A percentile compares a stretch with the other conserved stretches of the same genome.
phyloP scores from a whole-genome alignment of 345 rosid genomes.

The Eucalyptus shirleyi region DNA sequence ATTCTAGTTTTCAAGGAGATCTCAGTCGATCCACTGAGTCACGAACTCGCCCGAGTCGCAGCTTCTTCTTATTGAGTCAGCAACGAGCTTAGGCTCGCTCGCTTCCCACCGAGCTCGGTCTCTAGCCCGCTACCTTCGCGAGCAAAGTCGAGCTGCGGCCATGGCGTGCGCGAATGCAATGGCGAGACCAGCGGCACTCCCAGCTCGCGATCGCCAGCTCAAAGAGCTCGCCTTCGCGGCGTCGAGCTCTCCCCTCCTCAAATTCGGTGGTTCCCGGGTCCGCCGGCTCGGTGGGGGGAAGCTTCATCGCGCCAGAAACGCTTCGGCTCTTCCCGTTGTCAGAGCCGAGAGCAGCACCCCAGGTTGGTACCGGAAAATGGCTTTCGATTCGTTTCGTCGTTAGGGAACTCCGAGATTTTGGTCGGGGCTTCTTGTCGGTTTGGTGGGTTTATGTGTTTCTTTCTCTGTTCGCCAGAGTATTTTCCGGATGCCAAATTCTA shows the following conservation, averaged over 20 bases:
- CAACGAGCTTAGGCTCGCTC: not conserved
- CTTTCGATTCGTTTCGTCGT: not conserved
- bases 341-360: constrained; percentile 37
- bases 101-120: not conserved
- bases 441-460: not conserved
- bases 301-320: constrained; percentile 4
- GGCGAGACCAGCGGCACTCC: constrained; percentile 2
- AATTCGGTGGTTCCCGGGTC: not conserved
- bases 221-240: constrained; percentile 6
- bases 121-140: not conserved
- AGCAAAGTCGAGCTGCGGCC: not conserved
- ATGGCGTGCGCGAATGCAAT: constrained; percentile 20
- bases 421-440: not conserved
- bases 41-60: not conserved
- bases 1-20: not conserved
- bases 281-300: constrained; percentile 4
- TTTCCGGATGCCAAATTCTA: constrained; percentile 69
- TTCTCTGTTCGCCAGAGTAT: constrained; percentile 13
- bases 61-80: not conserved
- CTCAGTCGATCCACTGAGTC: not conserved
- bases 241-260: constrained; percentile 13
- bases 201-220: constrained; percentile 5
- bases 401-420: not conserved
- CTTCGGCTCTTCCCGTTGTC: constrained; percentile 20
- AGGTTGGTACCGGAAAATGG: not conserved